A percentile compares a stretch with the other conserved stretches of the same genome.
Conservation (phyloP, 2,329 filamentous ascomycete genomes). For the Didymella lethalis region DNA sequence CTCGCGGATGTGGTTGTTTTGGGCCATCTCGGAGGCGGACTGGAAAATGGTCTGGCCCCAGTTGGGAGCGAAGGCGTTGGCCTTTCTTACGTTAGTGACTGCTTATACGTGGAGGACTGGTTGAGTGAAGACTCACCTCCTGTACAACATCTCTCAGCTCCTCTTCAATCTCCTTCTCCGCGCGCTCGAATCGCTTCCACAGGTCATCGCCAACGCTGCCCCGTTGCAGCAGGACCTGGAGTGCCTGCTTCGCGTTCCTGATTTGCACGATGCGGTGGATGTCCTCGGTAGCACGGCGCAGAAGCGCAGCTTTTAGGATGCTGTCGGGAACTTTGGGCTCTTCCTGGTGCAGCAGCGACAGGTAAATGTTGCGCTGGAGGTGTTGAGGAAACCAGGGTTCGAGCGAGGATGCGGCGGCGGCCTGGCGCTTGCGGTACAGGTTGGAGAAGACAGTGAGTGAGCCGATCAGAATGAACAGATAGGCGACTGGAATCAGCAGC, state of each 20-base stretch:
- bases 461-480: conserved; percentile 84
- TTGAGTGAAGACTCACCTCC: conserved; percentile 69
- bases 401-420: conserved; percentile 78
- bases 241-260: conserved; percentile 85
- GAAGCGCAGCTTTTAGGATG: conserved; percentile 84
- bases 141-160: conserved; percentile 92
- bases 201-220: conserved; percentile 96
- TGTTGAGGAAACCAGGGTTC: conserved; percentile 95
- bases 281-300: conserved; percentile 90
- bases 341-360: conserved; percentile 85
- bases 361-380: conserved; percentile 91
- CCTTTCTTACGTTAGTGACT: conserved; percentile 61
- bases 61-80: conserved; percentile 84
- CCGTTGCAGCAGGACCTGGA: conserved; percentile 81
- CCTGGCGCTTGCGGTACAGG: conserved; percentile 92
- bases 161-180: conserved; percentile 97
- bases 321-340: conserved; percentile 78
- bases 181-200: conserved; percentile 89
- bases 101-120: background rate
- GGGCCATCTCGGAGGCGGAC: conserved; percentile 92
- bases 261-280: conserved; percentile 91
- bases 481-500: conserved; percentile 86
- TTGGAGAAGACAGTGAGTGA: conserved; percentile 91
- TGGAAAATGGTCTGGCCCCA: conserved; percentile 98
- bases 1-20: conserved; percentile 79